Evolutionary conservation across 257 asterid species (phyloP).

Genomic region (Solanum dulcamara): DNA sequence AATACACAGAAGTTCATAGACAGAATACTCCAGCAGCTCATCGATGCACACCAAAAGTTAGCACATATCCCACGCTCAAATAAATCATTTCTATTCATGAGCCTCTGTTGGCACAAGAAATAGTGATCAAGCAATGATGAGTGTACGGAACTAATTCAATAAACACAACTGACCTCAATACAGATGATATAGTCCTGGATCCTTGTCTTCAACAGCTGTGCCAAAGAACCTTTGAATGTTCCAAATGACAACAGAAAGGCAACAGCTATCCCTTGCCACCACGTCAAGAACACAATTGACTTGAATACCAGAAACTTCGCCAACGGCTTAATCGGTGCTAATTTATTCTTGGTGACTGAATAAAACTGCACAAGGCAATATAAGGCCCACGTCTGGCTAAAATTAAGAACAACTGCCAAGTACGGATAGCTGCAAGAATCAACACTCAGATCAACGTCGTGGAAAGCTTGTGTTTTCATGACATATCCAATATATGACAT

Average conservation of each 20-base stretch:
- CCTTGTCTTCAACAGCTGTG: conserved; percentile 62
- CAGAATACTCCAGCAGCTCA: background rate
- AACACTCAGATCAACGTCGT: conserved; percentile 1
- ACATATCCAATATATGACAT: background rate
- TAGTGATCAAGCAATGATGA: background rate
- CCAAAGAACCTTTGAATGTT: conserved; percentile 77
- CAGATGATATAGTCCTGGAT: conserved; percentile 93
- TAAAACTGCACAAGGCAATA: conserved; percentile 96
- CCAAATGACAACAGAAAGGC: conserved; percentile 91
- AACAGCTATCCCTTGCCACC: conserved; percentile 98
- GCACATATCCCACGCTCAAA: background rate
- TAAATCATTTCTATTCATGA: background rate
- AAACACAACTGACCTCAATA: conserved; percentile 56
- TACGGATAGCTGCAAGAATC: conserved; percentile 84
- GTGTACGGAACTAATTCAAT: background rate
- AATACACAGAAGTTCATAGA: background rate
- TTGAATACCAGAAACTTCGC: conserved; percentile 93
- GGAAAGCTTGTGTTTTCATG: background rate
- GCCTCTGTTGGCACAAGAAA: background rate
- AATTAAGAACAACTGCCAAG: conserved; percentile 81
- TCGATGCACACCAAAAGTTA: background rate
- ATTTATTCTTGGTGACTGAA: conserved; percentile 75
- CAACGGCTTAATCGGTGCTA: conserved; percentile 92
- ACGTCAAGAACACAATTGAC: conserved; percentile 87
- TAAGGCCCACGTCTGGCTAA: conserved; percentile 97